Evolutionary conservation across 345 rosid genomes (phyloP).

Genomic region (Eucalyptus virginea): DNA sequence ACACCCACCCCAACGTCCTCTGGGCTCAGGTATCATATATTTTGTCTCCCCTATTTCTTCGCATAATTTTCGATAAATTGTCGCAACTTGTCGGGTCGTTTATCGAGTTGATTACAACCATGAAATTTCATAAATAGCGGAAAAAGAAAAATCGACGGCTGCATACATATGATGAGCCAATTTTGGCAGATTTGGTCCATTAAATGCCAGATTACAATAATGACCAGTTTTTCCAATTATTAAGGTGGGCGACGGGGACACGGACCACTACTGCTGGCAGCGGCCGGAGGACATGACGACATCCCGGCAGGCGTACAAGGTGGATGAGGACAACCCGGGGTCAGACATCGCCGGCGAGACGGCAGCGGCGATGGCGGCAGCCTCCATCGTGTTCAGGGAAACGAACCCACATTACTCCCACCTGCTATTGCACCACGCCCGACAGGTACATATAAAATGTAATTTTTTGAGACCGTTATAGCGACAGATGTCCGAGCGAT

Average conservation of each 20-base stretch:
- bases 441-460: constrained; percentile 14
- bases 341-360: constrained; percentile 79
- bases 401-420: constrained; percentile 65
- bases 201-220: not conserved
- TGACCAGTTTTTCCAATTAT: not conserved
- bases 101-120: not conserved
- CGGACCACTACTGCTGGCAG: constrained; percentile 96
- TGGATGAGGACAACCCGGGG: constrained; percentile 66
- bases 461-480: not conserved
- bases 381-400: constrained; percentile 63
- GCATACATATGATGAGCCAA: not conserved
- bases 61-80: not conserved
- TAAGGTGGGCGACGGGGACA: constrained; percentile 84
- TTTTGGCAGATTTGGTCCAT: not conserved
- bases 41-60: not conserved
- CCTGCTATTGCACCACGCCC: constrained; percentile 61
- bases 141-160: not conserved
- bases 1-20: constrained; percentile 36
- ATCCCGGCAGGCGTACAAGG: constrained; percentile 48
- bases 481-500: not conserved
- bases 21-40: constrained; percentile 35
- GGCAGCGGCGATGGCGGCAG: constrained; percentile 84
- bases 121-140: not conserved
- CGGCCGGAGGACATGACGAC: constrained; percentile 98
- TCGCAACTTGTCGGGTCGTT: rapidly evolving